Evolutionary conservation across 2,329 filamentous ascomycete species (phyloP).

Genomic region (Colletotrichum melonis): DNA sequence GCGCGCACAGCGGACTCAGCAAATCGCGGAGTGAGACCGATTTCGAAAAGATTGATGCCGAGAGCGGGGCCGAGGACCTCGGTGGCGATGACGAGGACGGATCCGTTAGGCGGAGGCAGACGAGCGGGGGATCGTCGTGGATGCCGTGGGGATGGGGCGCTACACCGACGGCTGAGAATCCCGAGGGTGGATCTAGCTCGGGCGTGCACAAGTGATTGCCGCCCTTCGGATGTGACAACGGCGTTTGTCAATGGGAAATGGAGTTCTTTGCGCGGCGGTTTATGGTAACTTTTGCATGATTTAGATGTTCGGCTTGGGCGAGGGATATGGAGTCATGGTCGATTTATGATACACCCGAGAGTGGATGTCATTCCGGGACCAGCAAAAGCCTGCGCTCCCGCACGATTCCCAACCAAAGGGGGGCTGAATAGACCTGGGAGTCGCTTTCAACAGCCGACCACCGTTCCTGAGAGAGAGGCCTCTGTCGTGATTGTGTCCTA

Average conservation of each 20-base stretch:
- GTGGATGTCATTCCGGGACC: constrained; percentile 28
- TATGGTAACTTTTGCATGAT: constrained; percentile 18
- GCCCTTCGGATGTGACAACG: constrained; percentile 1
- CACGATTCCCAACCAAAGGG: not conserved
- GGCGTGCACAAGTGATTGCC: constrained; percentile 47
- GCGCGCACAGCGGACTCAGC: constrained; percentile 70
- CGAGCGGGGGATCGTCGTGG: constrained; percentile 53
- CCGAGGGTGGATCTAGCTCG: constrained; percentile 48
- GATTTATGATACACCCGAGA: not conserved
- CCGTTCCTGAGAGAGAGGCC: not conserved
- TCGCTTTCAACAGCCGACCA: constrained; percentile 19
- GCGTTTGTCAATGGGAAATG: constrained; percentile 8
- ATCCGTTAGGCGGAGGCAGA: constrained; percentile 46
- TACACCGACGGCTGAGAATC: constrained; percentile 36
- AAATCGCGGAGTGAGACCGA: constrained; percentile 89
- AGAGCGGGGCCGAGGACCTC: constrained; percentile 67
- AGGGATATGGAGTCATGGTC: constrained; percentile 26
- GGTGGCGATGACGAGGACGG: constrained; percentile 51
- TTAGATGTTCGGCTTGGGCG: constrained; percentile 7
- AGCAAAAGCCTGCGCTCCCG: constrained; percentile 26
- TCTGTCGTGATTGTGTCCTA: not conserved
- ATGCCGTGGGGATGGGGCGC: constrained; percentile 59
- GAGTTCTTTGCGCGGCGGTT: constrained; percentile 41
- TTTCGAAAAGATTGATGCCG: constrained; percentile 88
- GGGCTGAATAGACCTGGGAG: constrained; percentile 19